Base-by-base conservation (phyloP, 192 early-diverging fungal genomes). In the Entrophospora sp. region DNA sequence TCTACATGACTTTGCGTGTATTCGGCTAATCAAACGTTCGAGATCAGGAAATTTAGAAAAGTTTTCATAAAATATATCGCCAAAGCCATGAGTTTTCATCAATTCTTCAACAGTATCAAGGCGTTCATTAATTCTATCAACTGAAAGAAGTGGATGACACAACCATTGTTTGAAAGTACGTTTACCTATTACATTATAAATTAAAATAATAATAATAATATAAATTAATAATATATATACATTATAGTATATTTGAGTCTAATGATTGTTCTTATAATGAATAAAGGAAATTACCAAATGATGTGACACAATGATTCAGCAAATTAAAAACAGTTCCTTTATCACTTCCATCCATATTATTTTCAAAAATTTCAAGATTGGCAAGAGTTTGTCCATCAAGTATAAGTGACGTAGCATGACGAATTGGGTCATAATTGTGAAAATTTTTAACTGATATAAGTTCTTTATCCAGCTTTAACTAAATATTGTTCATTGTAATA, bases 351-450 rank as follows among this genome's bases (percentile, higher is more conserved):
- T 94, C 93, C 10, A 76, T 64, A 0, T 87, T 81, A 58, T 94
- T 92, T 59, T 91, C 75, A 53, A 99, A 93, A 14, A 99, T 74
- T 64, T 99, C 95, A 22, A 99, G 71, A 60, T 97, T 97, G 48
- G 88, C 78, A 18, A 99, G 72, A 1, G 97, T 94, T 49, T 94
- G 93, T 3, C 94, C 94, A 57, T 99, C 95, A 28, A 99, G 80
- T 18, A 96, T 81, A 18, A 97, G 75, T 12, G 89, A 87, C 7
- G 82, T 80, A 2, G 75, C 72, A 28, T 85, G 82, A 43, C 87
- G 83, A 59, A 95, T 81, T 10, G 94, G 94, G 58, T 94, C 83
- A 70, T 99, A 99, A 1, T 69, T 32, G 24, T 79, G 70, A 69
- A 99, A 88, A 73, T 96, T 96, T 31, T 81, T 79, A 35, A 91